Evolutionary conservation across 495 filamentous ascomycete genomes (phyloP), one percentile per base, ranked within the genome.

Genomic region (Xylaria longipes): DNA sequence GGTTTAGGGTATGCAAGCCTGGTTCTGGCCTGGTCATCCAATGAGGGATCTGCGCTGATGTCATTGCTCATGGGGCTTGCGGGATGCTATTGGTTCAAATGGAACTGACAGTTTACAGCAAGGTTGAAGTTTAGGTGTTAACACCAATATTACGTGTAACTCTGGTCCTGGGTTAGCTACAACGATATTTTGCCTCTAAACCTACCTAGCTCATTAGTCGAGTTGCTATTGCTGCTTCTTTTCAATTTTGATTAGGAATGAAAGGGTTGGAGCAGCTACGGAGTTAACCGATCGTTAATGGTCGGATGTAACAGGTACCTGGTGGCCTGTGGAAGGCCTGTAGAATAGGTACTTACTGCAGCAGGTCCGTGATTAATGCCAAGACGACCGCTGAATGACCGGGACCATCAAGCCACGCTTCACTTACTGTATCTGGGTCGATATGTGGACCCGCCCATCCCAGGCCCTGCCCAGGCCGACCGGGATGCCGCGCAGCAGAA

Each of bases 31-130:
- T 52, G 12, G 48, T 22, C 8, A 27, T 27, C 48, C 48, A 52
- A 52, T 37, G 25, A 33, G n/a, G 43, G 75, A 63, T 43, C 45
- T 72, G 31, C 50, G 70, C 52, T 76, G 73, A 54, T 72, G 45
- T 61, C 64, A 73, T 35, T 63, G 14, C 2, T 31, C 29, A 20
- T 58, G 29, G 27, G 54, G 22, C 50, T 29, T 2, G 50, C 7
- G 12, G 37, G 17, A n/a, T 50, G 39, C 39, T 12, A 41, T 41
- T 41, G 39, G 39, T 41, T 41, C 27, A 9, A 50, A 25, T 7
- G 8, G 8, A 50, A 25, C n/a, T 25, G 9, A 14, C 17, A 56
- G n/a, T 50, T 11, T 54, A 29, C 25, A 27, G 48, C 22, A 25
- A 52, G n/a, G 48, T 22, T 52, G 11, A 25, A 25, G 48, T 25